phyloP scores from a whole-genome alignment of 1,284 basidiomycete genomes.

The Sanghuangporus weigelae region DNA sequence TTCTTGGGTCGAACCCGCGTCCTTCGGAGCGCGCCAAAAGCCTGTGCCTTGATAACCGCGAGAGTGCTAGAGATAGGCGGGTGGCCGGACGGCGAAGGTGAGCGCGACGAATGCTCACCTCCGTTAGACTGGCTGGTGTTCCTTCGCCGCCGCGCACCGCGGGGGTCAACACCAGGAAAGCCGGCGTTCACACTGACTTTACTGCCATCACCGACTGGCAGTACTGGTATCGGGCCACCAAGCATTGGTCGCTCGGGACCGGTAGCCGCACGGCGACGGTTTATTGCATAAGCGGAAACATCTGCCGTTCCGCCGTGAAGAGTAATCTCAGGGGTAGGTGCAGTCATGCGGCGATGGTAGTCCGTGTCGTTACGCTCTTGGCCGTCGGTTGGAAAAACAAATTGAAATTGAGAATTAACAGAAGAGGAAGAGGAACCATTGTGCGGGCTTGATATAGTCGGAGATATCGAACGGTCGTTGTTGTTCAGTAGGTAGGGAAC shows the following conservation, averaged over 20 bases:
- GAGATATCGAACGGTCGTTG: slow-evolving; percentile 65
- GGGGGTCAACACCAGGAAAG: slow-evolving; percentile 17
- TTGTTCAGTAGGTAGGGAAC: slow-evolving; percentile 60
- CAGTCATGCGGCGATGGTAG: slow-evolving; percentile 52
- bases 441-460: slow-evolving; percentile 57
- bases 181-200: slow-evolving; percentile 17
- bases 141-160: slow-evolving; percentile 23
- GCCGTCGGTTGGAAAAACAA: slow-evolving; percentile 47
- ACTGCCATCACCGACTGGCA: not conserved
- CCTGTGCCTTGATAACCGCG: slow-evolving; percentile 82
- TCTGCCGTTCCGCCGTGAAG: slow-evolving; percentile 69
- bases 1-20: slow-evolving; percentile 68
- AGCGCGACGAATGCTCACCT: slow-evolving; percentile 49
- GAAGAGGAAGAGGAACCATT: slow-evolving; percentile 60
- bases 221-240: slow-evolving; percentile 37
- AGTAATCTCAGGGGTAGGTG: slow-evolving; percentile 52
- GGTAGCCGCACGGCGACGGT: slow-evolving; percentile 45
- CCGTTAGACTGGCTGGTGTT: slow-evolving; percentile 20
- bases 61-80: slow-evolving; percentile 70
- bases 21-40: slow-evolving; percentile 75
- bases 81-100: slow-evolving; percentile 58
- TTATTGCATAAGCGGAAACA: slow-evolving; percentile 63
- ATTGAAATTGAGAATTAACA: slow-evolving; percentile 59
- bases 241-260: slow-evolving; percentile 46
- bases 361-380: slow-evolving; percentile 60